phyloP scores from a whole-genome alignment of 176 grass and related monocot species.

The Carex myosuroides region DNA sequence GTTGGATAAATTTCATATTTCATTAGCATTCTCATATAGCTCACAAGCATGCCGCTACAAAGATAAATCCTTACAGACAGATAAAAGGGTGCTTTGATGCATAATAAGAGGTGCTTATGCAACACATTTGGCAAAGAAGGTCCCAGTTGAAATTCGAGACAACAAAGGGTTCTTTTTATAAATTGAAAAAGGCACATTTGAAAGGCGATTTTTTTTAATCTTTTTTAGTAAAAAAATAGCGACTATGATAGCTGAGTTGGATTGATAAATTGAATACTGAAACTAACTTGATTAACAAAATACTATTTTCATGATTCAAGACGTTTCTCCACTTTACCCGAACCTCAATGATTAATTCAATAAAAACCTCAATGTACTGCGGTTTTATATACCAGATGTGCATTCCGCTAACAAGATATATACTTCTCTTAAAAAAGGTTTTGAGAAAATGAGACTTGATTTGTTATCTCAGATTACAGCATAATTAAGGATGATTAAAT shows the following conservation, averaged over 20 bases:
- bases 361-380: not conserved
- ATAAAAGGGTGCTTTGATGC: not conserved
- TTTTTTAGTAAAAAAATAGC: not conserved
- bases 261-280: not conserved
- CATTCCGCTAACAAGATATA: not conserved
- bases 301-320: not conserved
- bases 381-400: not conserved
- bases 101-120: not conserved
- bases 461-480: not conserved
- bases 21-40: not conserved
- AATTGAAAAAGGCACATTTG: not conserved
- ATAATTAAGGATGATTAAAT: not conserved
- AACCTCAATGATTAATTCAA: not conserved
- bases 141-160: not conserved
- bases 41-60: not conserved
- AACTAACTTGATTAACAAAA: not conserved
- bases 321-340: not conserved
- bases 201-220: not conserved
- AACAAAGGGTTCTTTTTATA: not conserved
- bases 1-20: not conserved
- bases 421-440: not conserved
- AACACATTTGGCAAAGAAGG: not conserved
- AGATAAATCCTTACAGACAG: not conserved
- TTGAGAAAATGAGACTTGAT: not conserved
- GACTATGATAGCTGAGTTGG: constrained; percentile 3